Evolutionary conservation across 2,329 filamentous ascomycete species (phyloP), one percentile per base, ranked within the genome.

Genomic region (Alternaria tenuissima): DNA sequence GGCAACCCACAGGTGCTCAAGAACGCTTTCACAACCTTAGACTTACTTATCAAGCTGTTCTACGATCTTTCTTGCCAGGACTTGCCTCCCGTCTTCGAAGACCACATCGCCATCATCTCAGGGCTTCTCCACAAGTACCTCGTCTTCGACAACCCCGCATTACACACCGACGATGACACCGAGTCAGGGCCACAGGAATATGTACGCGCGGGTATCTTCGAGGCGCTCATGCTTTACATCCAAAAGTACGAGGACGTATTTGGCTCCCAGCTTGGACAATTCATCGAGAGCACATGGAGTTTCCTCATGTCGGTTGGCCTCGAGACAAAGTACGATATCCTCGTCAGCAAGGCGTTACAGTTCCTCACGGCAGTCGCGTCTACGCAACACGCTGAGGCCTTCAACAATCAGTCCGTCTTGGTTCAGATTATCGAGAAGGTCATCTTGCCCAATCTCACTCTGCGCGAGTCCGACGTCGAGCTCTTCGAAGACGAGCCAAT

Each of bases 401-500:
- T 99, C 86, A 94, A 96, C 80, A 89, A 90, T 68, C 87, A 93
- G 72, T 85, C 86, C 5, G 90, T 92, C 3, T 82, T 98, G 36
- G 88, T 89, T 18, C 91, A 97, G 76, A 92, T 99, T 54, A 92
- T 97, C 9, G 93, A 98, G 78, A 97, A 97, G 81, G 95, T 98
- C 59, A 92, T 99, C 57, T 81, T 99, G 65, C 94, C 95, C 9
- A 99, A 99, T 73, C 88, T 99, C 59, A 91, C 91, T 16, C 83
- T 99, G 61, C 89, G 96, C 67, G 95, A 97, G 73, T 95, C 94
- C 0, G 96, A 99, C 67, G 87, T 97, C 55, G 95, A 99, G 78
- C 86, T 97, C 67, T 98, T 99, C 70, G 95, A 99, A 76, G 96
- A 99, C 76, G 96, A 99, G 81, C 95, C 95, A 0, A 99, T 99